Conservation (phyloP, 768 basidiomycete species). For the Hypholoma sublateritium region DNA sequence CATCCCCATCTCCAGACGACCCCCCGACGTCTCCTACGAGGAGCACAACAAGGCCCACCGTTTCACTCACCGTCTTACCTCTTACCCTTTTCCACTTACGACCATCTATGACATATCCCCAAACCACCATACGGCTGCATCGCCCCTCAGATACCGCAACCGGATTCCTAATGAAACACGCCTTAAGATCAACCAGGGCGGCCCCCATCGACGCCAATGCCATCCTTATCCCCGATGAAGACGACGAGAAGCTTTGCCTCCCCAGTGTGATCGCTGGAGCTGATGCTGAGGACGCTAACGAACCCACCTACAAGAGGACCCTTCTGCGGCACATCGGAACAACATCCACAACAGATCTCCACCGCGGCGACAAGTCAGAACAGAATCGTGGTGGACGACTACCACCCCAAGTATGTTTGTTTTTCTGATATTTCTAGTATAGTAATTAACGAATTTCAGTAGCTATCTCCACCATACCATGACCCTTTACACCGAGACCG, state of each 20-base stretch:
- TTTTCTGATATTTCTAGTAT: conserved; percentile 45
- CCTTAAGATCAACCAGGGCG: conserved; percentile 80
- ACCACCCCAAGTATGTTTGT: conserved; percentile 46
- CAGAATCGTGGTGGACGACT: conserved; percentile 71
- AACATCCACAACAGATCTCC: conserved; percentile 28
- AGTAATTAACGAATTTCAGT: conserved; percentile 4
- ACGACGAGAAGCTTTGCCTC: conserved; percentile 79
- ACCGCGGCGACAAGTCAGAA: conserved; percentile 41
- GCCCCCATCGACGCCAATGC: conserved; percentile 75
- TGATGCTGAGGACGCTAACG: conserved; percentile 90
- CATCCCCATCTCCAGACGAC: conserved; percentile 72
- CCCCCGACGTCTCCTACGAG: conserved; percentile 55
- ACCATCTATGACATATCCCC: conserved; percentile 87
- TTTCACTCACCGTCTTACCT: conserved; percentile 32
- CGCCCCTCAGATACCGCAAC: conserved; percentile 83
- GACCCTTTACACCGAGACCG: conserved; percentile 55
- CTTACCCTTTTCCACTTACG: conserved; percentile 27
- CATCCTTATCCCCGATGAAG: conserved; percentile 81
- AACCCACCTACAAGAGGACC: conserved; percentile 52
- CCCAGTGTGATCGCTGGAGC: conserved; percentile 79
- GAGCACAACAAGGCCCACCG: conserved; percentile 32
- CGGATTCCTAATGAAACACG: conserved; percentile 92
- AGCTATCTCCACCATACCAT: conserved; percentile 58
- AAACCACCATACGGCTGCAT: conserved; percentile 72
- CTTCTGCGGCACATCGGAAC: conserved; percentile 43